Evolutionary conservation across 768 basidiomycete genomes (phyloP), one percentile per base, ranked within the genome.

Genomic region (Mycena galericulata): DNA sequence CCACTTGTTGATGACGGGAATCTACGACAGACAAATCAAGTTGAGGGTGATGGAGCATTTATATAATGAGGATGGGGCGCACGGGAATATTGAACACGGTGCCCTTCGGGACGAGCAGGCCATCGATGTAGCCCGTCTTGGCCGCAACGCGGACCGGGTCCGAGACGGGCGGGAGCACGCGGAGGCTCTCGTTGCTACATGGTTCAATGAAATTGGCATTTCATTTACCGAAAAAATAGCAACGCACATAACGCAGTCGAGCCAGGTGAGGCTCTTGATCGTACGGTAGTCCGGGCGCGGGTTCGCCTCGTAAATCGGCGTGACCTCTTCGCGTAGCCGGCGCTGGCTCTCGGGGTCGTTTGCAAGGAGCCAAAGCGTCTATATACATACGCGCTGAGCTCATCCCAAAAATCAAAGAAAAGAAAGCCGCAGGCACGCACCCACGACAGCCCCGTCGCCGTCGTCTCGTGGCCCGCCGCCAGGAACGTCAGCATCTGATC

Each of bases 301-400:
- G 45, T 79, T 77, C n/a, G 72, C 63, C 7, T 73, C 67, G 46
- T 83, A 78, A 2, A 87, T 66, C 0, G 84, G 80, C 0, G 77
- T 72, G 22, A 88, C 76, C 75, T 92, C 89, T 6, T 84, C 83
- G 8, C 89, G 84, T 2, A 92, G 81, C 47, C 79, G 81, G 7
- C 75, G 78, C 74, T 90, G 90, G 54, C 81, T 76, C 22, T 82
- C 80, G 5, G 79, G 83, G 72, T 89, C 78, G 45, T 86, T 85
- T 9, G 87, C 83, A 17, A 90, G 82, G 27, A 87, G 79, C 86
- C 86, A 88, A 9, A 88, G 77, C 0, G 86, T 85, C 86, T n/a
- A n/a, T n/a, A n/a, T n/a, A n/a, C n/a, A n/a, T 84, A 43, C 69
- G 66, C 11, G 67, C 24, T 38, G 67, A n/a, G 34, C 45, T 24